Evolutionary conservation across 148 eudicot genomes (phyloP).

Genomic region (Vaccinium macrocarpon): DNA sequence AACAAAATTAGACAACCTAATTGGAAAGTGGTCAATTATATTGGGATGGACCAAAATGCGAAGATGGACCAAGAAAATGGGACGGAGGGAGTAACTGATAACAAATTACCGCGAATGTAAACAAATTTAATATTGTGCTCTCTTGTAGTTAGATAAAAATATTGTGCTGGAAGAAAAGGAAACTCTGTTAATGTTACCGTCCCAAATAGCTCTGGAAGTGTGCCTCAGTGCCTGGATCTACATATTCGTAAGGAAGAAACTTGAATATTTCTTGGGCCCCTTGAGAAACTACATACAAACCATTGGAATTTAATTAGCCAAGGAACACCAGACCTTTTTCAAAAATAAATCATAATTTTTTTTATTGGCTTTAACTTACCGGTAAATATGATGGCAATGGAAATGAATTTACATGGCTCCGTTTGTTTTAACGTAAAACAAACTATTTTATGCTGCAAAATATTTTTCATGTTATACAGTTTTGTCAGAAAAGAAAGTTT

Average conservation of each 20-base stretch:
- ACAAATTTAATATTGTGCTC: no score
- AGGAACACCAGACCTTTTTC: neutral
- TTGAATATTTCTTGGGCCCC: slow-evolving; percentile 96
- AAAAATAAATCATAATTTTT: neutral
- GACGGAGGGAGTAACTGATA: neutral
- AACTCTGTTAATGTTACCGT: slow-evolving; percentile 36
- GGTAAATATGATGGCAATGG: no score
- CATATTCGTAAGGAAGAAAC: slow-evolving; percentile 92
- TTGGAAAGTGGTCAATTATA: no score
- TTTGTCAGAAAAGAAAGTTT: no score
- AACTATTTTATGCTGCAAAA: no score
- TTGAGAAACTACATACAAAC: slow-evolving; percentile 62
- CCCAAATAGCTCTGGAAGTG: slow-evolving; percentile 73
- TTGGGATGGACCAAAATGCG: no score
- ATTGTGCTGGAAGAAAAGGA: neutral
- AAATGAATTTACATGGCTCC: neutral
- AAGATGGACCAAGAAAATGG: no score
- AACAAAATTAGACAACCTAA: no score
- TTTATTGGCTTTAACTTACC: neutral
- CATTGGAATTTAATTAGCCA: neutral
- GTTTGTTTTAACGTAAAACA: no score
- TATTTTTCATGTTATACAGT: no score
- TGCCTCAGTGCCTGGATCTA: slow-evolving; percentile 69
- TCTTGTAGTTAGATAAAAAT: no score
- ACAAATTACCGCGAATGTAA: neutral